A percentile compares a stretch with the other conserved stretches of the same genome.
Conservation (phyloP, 352 stramenopile genomes). For the Pythium angustatum region DNA sequence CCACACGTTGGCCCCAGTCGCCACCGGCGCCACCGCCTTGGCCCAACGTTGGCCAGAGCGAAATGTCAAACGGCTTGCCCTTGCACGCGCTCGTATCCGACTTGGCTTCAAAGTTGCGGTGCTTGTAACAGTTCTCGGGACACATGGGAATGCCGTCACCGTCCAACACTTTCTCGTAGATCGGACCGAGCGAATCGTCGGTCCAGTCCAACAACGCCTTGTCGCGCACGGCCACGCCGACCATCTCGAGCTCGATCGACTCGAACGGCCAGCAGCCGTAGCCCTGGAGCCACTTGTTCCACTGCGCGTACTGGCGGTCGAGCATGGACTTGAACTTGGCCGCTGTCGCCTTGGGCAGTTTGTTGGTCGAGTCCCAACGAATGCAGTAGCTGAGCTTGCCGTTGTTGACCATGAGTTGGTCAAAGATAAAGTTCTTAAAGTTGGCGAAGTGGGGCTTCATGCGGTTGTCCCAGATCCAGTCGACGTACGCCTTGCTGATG, state of each 20-base stretch:
- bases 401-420: slow-evolving; percentile 47
- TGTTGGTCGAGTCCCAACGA: slow-evolving; percentile 50
- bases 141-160: slow-evolving; percentile 33
- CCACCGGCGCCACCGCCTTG: slow-evolving; percentile 33
- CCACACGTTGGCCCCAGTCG: slow-evolving; percentile 40
- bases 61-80: slow-evolving; percentile 46
- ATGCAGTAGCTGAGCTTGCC: slow-evolving; percentile 49
- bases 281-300: slow-evolving; percentile 39
- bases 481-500: slow-evolving; percentile 30
- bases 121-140: slow-evolving; percentile 40
- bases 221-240: slow-evolving; percentile 42
- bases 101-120: slow-evolving; percentile 32
- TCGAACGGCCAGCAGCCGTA: slow-evolving; percentile 47
- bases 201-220: slow-evolving; percentile 24
- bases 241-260: slow-evolving; percentile 42
- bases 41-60: slow-evolving; percentile 43
- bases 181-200: slow-evolving; percentile 19
- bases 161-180: slow-evolving; percentile 33
- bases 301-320: slow-evolving; percentile 37
- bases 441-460: slow-evolving; percentile 23
- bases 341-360: slow-evolving; percentile 38
- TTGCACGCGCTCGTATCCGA: slow-evolving; percentile 41
- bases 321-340: slow-evolving; percentile 52
- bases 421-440: slow-evolving; percentile 37
- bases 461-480: slow-evolving; percentile 32